Conservation (phyloP, 441 rosid species). For the Corymbia citriodora region DNA sequence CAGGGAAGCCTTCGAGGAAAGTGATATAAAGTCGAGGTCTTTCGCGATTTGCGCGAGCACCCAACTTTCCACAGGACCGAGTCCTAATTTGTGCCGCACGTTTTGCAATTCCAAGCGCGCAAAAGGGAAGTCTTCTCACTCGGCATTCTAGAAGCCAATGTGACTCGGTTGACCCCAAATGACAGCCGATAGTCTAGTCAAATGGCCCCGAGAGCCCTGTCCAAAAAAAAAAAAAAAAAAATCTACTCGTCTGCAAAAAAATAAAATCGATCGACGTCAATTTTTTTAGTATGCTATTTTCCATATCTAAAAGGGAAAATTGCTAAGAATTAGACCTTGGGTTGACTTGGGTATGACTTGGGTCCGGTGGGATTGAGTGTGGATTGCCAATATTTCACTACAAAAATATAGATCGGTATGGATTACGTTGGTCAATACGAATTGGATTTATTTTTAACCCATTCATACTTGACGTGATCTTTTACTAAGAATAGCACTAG, state of each 20-base stretch:
- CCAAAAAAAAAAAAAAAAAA: background rate
- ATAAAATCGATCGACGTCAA: background rate
- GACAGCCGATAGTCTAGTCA: fast-evolving
- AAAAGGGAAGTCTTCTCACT: background rate
- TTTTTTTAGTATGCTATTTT: background rate
- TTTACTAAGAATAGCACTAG: background rate
- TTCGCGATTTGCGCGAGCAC: background rate
- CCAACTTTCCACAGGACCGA: background rate
- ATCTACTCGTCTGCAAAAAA: background rate
- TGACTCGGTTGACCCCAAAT: background rate
- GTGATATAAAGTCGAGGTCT: too few species aligned
- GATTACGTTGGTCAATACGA: background rate
- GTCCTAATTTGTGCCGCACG: background rate
- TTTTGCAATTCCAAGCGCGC: background rate
- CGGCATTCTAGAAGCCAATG: background rate
- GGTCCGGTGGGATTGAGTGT: background rate
- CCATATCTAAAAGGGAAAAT: background rate
- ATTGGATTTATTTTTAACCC: background rate
- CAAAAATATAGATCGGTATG: background rate
- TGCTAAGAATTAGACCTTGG: background rate
- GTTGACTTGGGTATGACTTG: background rate
- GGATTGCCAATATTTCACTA: background rate
- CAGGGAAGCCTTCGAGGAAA: too few species aligned
- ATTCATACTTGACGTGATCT: background rate
- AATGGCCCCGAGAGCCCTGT: background rate